Evolutionary conservation across 2,329 filamentous ascomycete species (phyloP), one percentile per base, ranked within the genome.

Genomic region (Colletotrichum tropicicola): DNA sequence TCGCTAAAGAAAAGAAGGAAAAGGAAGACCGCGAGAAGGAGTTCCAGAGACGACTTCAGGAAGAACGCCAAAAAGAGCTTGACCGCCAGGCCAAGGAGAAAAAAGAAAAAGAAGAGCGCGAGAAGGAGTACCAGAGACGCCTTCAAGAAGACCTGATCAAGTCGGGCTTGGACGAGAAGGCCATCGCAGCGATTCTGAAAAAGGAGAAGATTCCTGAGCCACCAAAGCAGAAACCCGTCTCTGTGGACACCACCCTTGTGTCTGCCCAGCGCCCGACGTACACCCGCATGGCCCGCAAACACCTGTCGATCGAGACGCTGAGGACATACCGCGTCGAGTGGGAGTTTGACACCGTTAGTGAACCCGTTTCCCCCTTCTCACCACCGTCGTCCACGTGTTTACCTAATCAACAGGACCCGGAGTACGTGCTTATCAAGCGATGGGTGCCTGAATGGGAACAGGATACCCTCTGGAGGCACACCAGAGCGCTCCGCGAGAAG

Each of bases 371-470:
- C 15, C 17, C 25, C 28, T 28, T 7, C 3, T 13, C 17, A 21
- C 49, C 56, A 19, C 15, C 27, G 30, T 25, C 8, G 12, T 41
- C 9, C 39, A 12, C 57, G 39, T 21, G 10, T 27, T 56, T 37
- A n/a, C 28, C 6, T 28, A 21, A 15, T 10, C 43, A 35, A 35
- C 69, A 89, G 83, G 89, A 94, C 71, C 84, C 87, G 17, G 88
- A 91, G 48, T 94, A 88, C 70, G 81, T 94, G 59, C 77, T 94
- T 64, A 91, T 94, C 78, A 92, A 91, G 77, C 84, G 88, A 59
- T 92, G 88, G 87, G 88, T 94, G 54, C 86, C 87, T 4, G 89
- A 93, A 70, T 85, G 87, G 66, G 87, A 93, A 73, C 91, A 93
- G 72, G 86, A 92, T 63, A 80, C 88, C 60, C 84, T 93, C 51